Conservation (phyloP, 2,329 filamentous ascomycete species). For the Fusarium phyllophilum region DNA sequence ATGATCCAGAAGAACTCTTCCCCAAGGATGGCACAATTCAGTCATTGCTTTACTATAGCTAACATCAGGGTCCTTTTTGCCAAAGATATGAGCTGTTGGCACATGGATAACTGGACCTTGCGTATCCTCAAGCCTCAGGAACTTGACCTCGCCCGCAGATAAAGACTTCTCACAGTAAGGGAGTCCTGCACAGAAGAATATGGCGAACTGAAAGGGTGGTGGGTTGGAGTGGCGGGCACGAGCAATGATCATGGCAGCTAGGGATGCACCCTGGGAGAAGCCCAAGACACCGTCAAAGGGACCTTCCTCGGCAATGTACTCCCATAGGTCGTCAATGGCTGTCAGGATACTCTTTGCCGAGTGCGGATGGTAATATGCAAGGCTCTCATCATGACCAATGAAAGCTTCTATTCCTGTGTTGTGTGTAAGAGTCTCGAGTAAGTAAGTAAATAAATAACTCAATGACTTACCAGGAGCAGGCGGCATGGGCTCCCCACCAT, state of each 20-base stretch:
- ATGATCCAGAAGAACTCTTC: background rate
- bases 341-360: background rate
- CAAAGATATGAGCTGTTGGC: background rate
- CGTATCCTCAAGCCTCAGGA: background rate
- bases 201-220: slow-evolving; percentile 1
- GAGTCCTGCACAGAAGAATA: slow-evolving; percentile 2
- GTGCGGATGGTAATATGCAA: background rate
- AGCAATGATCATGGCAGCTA: slow-evolving; percentile 1
- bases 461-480: background rate
- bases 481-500: background rate
- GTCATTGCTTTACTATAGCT: background rate
- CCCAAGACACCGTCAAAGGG: slow-evolving; percentile 2
- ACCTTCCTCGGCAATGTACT: background rate
- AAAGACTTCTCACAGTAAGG: slow-evolving; percentile 1
- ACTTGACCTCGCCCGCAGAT: background rate
- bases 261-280: background rate
- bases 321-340: background rate
- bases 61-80: slow-evolving; percentile 1
- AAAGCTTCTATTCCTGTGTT: background rate
- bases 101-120: background rate
- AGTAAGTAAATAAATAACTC: background rate
- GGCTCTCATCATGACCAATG: background rate
- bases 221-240: slow-evolving; percentile 2
- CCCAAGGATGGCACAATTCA: slow-evolving; percentile 1
- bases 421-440: background rate